Percentiles rank a stretch among this genome's conserved stretches.
These are phyloP conservation scores for Cyclotella baltica DNA, from an alignment of 108 stramenopile genomes.

Conservation along the genomic window DNA sequence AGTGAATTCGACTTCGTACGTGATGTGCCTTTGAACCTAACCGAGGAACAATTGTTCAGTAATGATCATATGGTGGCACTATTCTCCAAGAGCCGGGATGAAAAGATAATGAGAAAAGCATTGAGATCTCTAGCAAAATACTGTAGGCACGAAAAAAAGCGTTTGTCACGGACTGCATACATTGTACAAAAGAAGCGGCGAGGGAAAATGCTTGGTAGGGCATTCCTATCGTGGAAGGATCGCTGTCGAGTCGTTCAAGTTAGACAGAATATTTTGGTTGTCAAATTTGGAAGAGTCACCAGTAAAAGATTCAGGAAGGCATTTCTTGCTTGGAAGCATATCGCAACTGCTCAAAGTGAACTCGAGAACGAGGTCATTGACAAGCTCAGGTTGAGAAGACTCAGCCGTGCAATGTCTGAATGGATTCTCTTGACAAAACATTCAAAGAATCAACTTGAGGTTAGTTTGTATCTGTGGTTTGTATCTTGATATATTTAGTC, in stretches of 20 bases:
- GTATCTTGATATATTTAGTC: neutral
- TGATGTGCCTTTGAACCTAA: neutral
- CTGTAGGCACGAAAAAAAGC: slow-evolving; percentile 23
- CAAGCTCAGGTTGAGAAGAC: neutral
- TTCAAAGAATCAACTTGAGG: neutral
- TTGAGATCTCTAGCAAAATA: neutral
- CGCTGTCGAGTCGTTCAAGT: slow-evolving; percentile 10
- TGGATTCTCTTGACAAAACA: neutral
- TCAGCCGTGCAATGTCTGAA: neutral
- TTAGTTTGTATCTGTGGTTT: slow-evolving; percentile 3
- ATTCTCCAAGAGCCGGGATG: neutral
- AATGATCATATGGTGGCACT: neutral
- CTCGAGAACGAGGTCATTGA: neutral
- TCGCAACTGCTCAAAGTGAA: neutral
- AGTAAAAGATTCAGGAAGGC: slow-evolving; percentile 24
- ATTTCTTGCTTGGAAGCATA: slow-evolving; percentile 30
- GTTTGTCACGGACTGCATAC: slow-evolving; percentile 23
- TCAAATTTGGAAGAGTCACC: slow-evolving; percentile 29
- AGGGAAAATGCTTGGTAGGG: slow-evolving; percentile 10
- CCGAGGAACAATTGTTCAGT: neutral
- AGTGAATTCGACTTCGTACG: no score
- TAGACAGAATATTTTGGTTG: slow-evolving; percentile 10
- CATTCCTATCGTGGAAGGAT: slow-evolving; percentile 28
- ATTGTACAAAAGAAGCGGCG: slow-evolving; percentile 15
- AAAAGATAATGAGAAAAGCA: slow-evolving; percentile 10